A percentile compares a stretch with the other conserved stretches of the same genome.
Evolutionary conservation across 208 protist genomes (phyloP).

Genomic region (Acanthamoeba culbertsoni): DNA sequence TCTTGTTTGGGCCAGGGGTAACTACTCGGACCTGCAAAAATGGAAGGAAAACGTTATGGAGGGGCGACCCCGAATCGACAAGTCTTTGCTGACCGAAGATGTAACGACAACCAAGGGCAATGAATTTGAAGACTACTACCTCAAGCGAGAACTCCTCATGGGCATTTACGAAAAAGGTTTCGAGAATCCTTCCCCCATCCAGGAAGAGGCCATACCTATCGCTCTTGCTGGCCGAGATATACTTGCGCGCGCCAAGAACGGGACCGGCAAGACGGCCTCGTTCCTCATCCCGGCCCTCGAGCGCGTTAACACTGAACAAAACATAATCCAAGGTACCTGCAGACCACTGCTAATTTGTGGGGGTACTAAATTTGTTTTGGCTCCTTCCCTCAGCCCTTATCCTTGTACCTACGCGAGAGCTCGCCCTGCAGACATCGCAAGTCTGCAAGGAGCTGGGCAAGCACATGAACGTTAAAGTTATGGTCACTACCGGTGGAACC

Average conservation of each 20-base stretch:
- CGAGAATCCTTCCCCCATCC: slow-evolving; percentile 97
- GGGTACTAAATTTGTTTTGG: not conserved
- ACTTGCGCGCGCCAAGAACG: slow-evolving; percentile 98
- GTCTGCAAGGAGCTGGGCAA: slow-evolving; percentile 98
- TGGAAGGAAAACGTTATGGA: slow-evolving; percentile 31
- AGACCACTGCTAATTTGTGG: not conserved
- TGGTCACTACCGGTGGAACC: slow-evolving; percentile 98
- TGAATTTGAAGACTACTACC: slow-evolving; percentile 97
- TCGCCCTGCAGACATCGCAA: slow-evolving; percentile 97
- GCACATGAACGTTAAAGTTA: slow-evolving; percentile 91
- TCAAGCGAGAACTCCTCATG: slow-evolving; percentile 98
- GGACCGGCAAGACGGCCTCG: slow-evolving; percentile 99
- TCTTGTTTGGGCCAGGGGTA: not conserved
- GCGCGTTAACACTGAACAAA: slow-evolving; percentile 92
- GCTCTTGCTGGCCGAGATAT: slow-evolving; percentile 96
- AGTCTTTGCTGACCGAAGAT: slow-evolving; percentile 90
- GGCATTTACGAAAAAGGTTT: slow-evolving; percentile 99
- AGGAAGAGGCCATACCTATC: slow-evolving; percentile 97
- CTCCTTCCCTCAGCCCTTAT: slow-evolving; percentile 87
- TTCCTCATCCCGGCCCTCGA: slow-evolving; percentile 98
- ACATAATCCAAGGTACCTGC: slow-evolving; percentile 90
- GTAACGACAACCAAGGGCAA: slow-evolving; percentile 97
- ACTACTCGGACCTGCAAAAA: slow-evolving; percentile 19
- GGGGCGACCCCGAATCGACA: slow-evolving; percentile 19
- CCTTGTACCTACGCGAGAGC: slow-evolving; percentile 97